Percentiles rank a stretch among this genome's conserved stretches.
phyloP scores from a whole-genome alignment of 1,284 basidiomycete genomes.

The Ganoderma multipileum region DNA sequence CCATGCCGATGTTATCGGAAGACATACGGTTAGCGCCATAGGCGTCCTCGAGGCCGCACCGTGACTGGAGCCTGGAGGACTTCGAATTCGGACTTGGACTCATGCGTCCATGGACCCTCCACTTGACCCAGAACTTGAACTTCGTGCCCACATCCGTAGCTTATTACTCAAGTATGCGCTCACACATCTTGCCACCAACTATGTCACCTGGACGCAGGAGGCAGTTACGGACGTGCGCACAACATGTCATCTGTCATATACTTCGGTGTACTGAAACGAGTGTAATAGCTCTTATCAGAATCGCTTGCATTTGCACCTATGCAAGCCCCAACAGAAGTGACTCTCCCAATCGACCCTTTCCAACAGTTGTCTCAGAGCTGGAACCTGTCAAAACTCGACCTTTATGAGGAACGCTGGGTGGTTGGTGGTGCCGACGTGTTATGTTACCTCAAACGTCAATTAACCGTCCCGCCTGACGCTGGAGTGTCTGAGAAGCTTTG shows the following conservation, averaged over 20 bases:
- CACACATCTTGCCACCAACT: constrained; percentile 60
- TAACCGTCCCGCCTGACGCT: constrained; percentile 25
- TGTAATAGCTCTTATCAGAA: constrained; percentile 50
- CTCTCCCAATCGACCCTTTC: constrained; percentile 57
- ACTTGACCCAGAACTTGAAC: constrained; percentile 35
- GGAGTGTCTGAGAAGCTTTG: constrained; percentile 41
- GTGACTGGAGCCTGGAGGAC: not conserved
- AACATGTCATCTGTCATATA: too few relatives aligned
- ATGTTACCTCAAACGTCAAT: constrained; percentile 45
- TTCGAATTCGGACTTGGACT: not conserved
- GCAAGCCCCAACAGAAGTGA: constrained; percentile 55
- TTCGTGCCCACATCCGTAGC: constrained; percentile 57
- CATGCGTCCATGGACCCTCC: constrained; percentile 7
- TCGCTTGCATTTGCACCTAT: constrained; percentile 51
- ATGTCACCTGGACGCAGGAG: constrained; percentile 59
- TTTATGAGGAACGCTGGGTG: constrained; percentile 53
- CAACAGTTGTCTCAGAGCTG: constrained; percentile 43
- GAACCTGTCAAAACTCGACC: constrained; percentile 39
- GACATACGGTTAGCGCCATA: not conserved
- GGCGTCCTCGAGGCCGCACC: not conserved
- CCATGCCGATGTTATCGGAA: not conserved
- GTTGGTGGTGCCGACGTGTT: constrained; percentile 44
- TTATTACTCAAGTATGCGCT: constrained; percentile 60
- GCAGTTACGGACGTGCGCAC: constrained; percentile 52
- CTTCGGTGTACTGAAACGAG: not conserved